phyloP scores from a whole-genome alignment of 2,329 filamentous ascomycete genomes.

The Epichloe hybrida region DNA sequence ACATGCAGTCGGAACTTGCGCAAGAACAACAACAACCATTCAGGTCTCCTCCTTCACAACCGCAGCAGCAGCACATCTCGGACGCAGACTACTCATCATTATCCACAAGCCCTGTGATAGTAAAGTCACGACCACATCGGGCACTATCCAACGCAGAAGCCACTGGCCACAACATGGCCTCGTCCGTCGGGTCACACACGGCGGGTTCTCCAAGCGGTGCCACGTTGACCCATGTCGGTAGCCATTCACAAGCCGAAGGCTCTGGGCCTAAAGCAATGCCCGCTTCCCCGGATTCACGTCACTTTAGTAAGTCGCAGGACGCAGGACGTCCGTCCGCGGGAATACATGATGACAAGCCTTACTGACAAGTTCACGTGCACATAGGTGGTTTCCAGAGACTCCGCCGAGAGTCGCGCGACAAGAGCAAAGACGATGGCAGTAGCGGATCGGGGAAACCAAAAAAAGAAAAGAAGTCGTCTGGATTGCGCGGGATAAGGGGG shows the following conservation, averaged over 20 bases:
- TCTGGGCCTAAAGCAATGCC: conserved; percentile 13
- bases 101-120: conserved; percentile 25
- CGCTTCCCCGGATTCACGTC: conserved; percentile 26
- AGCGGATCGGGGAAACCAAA: conserved; percentile 14
- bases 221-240: neutral
- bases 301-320: conserved; percentile 25
- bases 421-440: conserved; percentile 28
- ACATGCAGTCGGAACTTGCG: conserved; percentile 25
- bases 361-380: conserved; percentile 6
- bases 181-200: conserved; percentile 24
- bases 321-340: neutral
- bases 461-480: conserved; percentile 25
- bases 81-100: conserved; percentile 24
- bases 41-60: neutral
- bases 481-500: conserved; percentile 27
- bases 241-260: neutral
- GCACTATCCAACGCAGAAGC: conserved; percentile 32
- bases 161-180: conserved; percentile 28
- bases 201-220: neutral
- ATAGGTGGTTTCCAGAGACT: conserved; percentile 34
- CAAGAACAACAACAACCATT: neutral
- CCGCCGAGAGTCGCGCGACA: conserved; percentile 36
- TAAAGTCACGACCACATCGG: conserved; percentile 24
- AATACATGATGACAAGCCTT: conserved; percentile 2
- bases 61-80: neutral